Evolutionary conservation across 179 eudicot species (phyloP).

Genomic region (Silene vulgaris): DNA sequence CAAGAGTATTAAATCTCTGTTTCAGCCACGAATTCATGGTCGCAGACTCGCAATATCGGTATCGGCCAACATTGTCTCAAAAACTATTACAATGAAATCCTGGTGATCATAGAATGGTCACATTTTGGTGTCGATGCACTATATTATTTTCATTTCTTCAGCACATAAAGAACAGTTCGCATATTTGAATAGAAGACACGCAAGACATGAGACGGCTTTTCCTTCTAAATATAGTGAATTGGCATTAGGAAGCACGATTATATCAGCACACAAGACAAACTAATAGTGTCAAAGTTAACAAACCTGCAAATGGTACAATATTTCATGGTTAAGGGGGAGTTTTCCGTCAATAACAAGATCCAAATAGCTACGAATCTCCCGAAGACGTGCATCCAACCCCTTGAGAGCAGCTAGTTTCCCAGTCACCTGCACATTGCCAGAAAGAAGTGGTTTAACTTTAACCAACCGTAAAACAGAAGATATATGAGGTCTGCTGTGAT

Average conservation of each 20-base stretch:
- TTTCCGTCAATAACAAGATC: constrained; percentile 73
- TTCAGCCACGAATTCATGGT: too few species aligned
- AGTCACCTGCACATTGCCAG: constrained; percentile 49
- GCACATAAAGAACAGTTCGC: background rate
- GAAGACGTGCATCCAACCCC: constrained; percentile 80
- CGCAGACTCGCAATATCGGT: too few species aligned
- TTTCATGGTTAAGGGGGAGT: constrained; percentile 86
- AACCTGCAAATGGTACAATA: constrained; percentile 90
- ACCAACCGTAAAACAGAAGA: background rate
- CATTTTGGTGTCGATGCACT: background rate
- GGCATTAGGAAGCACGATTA: constrained; percentile 2
- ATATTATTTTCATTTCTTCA: background rate
- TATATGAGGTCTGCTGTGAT: background rate
- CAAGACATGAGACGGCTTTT: background rate
- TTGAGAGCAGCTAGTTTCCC: constrained; percentile 91
- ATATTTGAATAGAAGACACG: background rate
- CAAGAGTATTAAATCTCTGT: too few species aligned
- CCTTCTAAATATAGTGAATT: background rate
- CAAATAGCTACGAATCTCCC: constrained; percentile 77
- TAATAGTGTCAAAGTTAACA: background rate
- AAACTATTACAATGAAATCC: too few species aligned
- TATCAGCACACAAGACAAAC: background rate
- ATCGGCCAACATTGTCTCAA: too few species aligned
- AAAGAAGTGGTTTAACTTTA: background rate
- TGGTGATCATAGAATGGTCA: background rate